Percentiles rank a stretch among this genome's conserved stretches.
phyloP scores from a whole-genome alignment of 352 stramenopile species.

The Sclerospora graminicola region DNA sequence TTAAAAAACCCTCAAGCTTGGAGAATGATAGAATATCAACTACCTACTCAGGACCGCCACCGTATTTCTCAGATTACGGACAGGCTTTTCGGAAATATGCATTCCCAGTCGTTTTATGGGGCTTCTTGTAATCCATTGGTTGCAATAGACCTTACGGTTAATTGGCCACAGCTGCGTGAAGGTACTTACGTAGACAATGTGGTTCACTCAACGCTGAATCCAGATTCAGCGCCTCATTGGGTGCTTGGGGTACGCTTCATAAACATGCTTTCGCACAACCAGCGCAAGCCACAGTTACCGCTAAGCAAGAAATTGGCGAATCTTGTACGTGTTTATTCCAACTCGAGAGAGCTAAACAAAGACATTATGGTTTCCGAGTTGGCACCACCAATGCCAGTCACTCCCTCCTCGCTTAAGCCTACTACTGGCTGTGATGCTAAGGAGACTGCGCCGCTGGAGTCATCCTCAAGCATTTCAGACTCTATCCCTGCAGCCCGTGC shows the following conservation, averaged over 20 bases:
- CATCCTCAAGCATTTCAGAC: conserved; percentile 18
- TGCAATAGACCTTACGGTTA: conserved; percentile 44
- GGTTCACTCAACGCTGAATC: conserved; percentile 70
- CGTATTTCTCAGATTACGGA: conserved; percentile 18
- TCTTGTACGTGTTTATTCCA: conserved; percentile 64
- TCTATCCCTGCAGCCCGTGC: conserved; percentile 66
- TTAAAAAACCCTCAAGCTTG: conserved; percentile 14
- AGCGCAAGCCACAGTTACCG: conserved; percentile 43
- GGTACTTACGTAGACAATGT: conserved; percentile 79
- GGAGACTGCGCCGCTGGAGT: neutral
- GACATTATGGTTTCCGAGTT: conserved; percentile 69
- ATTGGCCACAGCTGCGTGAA: conserved; percentile 66
- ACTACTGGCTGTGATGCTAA: neutral
- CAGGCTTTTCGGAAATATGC: conserved; percentile 27
- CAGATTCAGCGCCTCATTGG: conserved; percentile 53
- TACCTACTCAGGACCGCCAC: conserved; percentile 4
- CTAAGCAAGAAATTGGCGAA: conserved; percentile 59
- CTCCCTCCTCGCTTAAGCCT: conserved; percentile 9
- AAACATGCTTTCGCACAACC: conserved; percentile 27
- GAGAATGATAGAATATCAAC: conserved; percentile 18
- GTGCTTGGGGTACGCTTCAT: conserved; percentile 42
- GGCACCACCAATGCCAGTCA: conserved; percentile 33
- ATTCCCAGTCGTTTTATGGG: conserved; percentile 24
- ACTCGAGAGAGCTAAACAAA: conserved; percentile 51
- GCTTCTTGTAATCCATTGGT: conserved; percentile 30